A percentile compares a stretch with the other conserved stretches of the same genome.
These are phyloP conservation scores for Exophiala sp. DNA, from an alignment of 2,329 filamentous ascomycete genomes.

Conservation along the genomic window DNA sequence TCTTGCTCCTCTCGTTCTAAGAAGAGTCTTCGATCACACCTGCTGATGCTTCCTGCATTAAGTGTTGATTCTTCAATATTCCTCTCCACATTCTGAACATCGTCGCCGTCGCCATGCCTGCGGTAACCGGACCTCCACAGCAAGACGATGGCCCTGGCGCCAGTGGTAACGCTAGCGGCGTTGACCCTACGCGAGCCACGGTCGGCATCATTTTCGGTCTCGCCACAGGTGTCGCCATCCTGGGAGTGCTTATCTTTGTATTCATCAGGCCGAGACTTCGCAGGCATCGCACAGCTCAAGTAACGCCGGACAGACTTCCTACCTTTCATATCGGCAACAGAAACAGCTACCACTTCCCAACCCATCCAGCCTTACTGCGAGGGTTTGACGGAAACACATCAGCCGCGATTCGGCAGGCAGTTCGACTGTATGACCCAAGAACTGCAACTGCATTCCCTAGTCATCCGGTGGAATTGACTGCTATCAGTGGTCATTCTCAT, in stretches of 20 bases:
- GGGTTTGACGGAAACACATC: conserved; percentile 10
- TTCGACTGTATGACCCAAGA: conserved; percentile 23
- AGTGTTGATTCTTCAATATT: too few species aligned
- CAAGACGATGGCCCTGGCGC: conserved; percentile 7
- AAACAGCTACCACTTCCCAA: conserved; percentile 14
- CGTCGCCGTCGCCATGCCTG: conserved; percentile 5
- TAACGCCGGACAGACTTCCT: not conserved
- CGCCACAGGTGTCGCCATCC: conserved; percentile 17
- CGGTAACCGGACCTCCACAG: conserved; percentile 7
- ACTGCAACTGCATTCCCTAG: conserved; percentile 21
- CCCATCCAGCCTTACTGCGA: conserved; percentile 22
- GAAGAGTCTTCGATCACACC: too few species aligned
- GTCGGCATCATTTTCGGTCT: conserved; percentile 21
- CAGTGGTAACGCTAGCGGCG: conserved; percentile 1
- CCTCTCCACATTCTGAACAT: not conserved
- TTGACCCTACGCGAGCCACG: conserved; percentile 5
- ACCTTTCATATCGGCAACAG: not conserved
- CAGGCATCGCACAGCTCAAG: conserved; percentile 10
- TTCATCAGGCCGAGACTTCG: conserved; percentile 21
- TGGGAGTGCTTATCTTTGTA: conserved; percentile 21
- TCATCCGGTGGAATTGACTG: conserved; percentile 7
- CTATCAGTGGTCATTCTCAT: not conserved
- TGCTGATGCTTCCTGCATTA: too few species aligned
- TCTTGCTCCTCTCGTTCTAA: too few species aligned
- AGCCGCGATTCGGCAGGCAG: conserved; percentile 3